Evolutionary conservation across 208 protist species (phyloP).

Genomic region (Polymyxa betae): DNA sequence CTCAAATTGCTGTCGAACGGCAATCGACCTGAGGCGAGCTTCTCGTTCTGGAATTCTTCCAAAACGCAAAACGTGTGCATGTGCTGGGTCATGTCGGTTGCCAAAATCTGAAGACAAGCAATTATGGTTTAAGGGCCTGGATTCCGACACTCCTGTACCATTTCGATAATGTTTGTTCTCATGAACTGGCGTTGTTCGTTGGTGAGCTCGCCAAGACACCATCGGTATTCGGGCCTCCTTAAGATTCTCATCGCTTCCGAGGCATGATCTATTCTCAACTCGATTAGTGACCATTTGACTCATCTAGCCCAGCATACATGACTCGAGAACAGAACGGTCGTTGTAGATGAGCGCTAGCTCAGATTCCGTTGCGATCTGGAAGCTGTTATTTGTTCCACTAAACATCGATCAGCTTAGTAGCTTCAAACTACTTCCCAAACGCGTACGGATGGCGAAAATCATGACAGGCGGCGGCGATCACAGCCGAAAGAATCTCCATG

Average conservation of each 20-base stretch:
- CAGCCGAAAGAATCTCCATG: conserved; percentile 80
- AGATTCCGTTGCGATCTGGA: conserved; percentile 83
- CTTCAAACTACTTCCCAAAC: too few species aligned
- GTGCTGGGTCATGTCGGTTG: conserved; percentile 13
- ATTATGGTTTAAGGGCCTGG: background rate
- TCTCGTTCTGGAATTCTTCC: background rate
- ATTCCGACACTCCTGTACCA: background rate
- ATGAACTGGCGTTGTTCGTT: background rate
- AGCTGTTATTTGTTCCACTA: conserved; percentile 92
- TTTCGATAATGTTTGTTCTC: background rate
- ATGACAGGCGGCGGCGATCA: conserved; percentile 87
- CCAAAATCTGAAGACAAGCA: background rate
- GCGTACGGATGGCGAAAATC: conserved; percentile 96
- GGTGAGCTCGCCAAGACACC: background rate
- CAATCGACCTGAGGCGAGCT: background rate
- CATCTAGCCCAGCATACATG: background rate
- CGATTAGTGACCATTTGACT: background rate
- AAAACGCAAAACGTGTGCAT: background rate
- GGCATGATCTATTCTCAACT: background rate
- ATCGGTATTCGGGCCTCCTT: background rate
- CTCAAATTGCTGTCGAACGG: background rate
- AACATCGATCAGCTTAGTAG: too few species aligned
- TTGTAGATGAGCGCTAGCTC: conserved; percentile 82
- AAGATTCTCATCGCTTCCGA: background rate
- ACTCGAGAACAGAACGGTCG: conserved; percentile 68